A percentile compares a stretch with the other conserved stretches of the same genome.
Conservation (phyloP, 148 eudicot species). For the Camellia japonica region DNA sequence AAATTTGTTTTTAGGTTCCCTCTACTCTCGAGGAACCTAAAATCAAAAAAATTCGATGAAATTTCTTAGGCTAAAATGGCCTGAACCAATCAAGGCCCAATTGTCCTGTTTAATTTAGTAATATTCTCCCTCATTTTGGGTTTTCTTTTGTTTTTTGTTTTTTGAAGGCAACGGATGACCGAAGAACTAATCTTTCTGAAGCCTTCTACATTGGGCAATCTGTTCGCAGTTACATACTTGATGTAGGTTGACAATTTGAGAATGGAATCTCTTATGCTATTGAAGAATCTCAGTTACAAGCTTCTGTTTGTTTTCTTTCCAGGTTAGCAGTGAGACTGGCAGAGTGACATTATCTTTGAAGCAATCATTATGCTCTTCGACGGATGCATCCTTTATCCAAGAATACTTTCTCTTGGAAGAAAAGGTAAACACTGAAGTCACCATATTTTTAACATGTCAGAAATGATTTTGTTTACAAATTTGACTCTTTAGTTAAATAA, state of each 20-base stretch:
- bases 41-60: too few species aligned
- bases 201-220: slow-evolving; percentile 84
- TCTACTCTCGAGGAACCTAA: too few species aligned
- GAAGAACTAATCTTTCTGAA: slow-evolving; percentile 50
- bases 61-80: too few species aligned
- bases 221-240: slow-evolving; percentile 72
- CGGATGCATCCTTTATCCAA: slow-evolving; percentile 75
- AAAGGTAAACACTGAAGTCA: slow-evolving; percentile 36
- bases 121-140: neutral
- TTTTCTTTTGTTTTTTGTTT: neutral
- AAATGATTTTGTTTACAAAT: neutral
- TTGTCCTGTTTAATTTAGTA: neutral
- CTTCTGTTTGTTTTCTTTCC: slow-evolving; percentile 17
- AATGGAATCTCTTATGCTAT: neutral
- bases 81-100: too few species aligned
- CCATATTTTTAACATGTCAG: neutral
- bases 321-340: slow-evolving; percentile 57
- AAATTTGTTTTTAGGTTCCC: too few species aligned
- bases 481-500: neutral
- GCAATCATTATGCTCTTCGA: slow-evolving; percentile 80
- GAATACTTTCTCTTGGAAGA: slow-evolving; percentile 77
- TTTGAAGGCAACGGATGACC: slow-evolving; percentile 69
- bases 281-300: slow-evolving; percentile 7
- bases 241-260: slow-evolving; percentile 33
- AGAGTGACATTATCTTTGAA: slow-evolving; percentile 76